phyloP scores from a whole-genome alignment of 495 filamentous ascomycete species.

The Talaromyces thailandensis region DNA sequence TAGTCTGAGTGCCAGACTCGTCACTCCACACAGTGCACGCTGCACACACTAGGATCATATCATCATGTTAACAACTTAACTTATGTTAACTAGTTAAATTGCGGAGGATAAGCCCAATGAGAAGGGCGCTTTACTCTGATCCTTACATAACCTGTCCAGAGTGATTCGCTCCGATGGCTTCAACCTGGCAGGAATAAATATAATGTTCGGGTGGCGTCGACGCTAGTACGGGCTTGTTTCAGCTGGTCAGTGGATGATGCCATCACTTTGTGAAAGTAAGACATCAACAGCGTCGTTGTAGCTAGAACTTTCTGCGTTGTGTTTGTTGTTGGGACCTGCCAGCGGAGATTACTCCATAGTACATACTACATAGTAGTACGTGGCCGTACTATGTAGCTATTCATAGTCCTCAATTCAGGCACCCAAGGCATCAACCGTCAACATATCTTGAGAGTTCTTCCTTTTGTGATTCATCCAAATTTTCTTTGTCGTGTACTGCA shows the following conservation, averaged over 20 bases:
- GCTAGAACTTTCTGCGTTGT: background rate
- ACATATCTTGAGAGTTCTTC: background rate
- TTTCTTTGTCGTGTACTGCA: background rate
- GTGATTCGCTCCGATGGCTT: background rate
- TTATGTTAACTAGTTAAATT: too few species aligned
- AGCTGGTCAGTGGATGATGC: conserved; percentile 1
- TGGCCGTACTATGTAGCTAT: background rate
- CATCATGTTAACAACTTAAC: too few species aligned
- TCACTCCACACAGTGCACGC: background rate
- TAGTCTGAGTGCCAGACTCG: background rate
- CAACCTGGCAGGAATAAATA: background rate
- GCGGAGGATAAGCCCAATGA: background rate
- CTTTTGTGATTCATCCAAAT: background rate
- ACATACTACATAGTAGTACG: too few species aligned
- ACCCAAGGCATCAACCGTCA: background rate
- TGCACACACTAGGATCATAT: background rate
- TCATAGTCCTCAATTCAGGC: background rate
- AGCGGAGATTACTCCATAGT: too few species aligned
- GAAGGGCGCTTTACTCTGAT: background rate
- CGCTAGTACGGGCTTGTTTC: conserved; percentile 1
- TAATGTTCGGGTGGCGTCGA: conserved; percentile 2
- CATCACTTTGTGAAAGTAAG: background rate
- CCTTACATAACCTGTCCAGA: background rate
- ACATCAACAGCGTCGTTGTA: background rate
- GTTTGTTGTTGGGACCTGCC: background rate